Base-by-base conservation (phyloP, 2,329 filamentous ascomycete species). In the Aspergillus puulaauensis region DNA sequence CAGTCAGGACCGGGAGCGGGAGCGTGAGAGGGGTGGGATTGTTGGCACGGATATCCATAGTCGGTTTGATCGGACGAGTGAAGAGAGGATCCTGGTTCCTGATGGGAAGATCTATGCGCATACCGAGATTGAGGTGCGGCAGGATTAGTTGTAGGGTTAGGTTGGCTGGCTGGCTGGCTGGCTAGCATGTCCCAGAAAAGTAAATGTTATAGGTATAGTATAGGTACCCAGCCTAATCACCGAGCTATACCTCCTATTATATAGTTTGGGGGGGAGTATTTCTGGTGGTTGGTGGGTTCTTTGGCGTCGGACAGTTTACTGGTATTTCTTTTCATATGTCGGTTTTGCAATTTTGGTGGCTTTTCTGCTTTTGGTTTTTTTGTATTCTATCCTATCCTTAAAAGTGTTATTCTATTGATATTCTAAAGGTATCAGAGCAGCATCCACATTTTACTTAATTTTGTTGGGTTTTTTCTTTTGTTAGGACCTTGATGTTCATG, bases 31-130 rank as follows among this genome's bases (percentile, higher is more conserved):
- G 12, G 44, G n/a, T n/a, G 12, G 3, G 12, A 19, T 52, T 23
- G 56, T 67, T 17, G 68, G 67, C 14, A 68, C 68, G 1, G 60
- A 69, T 24, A 66, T 70, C 33, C 59, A 59, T 52, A 46, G 23
- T 15, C 39, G 7, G 41, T 9, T 39, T 6, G 31, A 40, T 21
- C 43, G 66, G 27, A 64, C 62, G 15, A 71, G 70, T 19, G 63
- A 72, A 23, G 70, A 73, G 43, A 57, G 68, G 3, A 71, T 73
- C 21, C 66, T 71, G 15, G 47, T 72, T 19, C 70, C 69, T 6
- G 56, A 69, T 3, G 69, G 69, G 12, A 71, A 67, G 61, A 73
- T 73, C 40, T 66, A 64, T 24, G 59, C 69, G 3, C 66, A 67
- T 31, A 73, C 70, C 7, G 64, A 71, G 58, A 72, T 73, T 31